These are phyloP conservation scores for Podospora pseudoanserina DNA, from an alignment of 495 filamentous ascomycete genomes.

Conservation along the genomic window DNA sequence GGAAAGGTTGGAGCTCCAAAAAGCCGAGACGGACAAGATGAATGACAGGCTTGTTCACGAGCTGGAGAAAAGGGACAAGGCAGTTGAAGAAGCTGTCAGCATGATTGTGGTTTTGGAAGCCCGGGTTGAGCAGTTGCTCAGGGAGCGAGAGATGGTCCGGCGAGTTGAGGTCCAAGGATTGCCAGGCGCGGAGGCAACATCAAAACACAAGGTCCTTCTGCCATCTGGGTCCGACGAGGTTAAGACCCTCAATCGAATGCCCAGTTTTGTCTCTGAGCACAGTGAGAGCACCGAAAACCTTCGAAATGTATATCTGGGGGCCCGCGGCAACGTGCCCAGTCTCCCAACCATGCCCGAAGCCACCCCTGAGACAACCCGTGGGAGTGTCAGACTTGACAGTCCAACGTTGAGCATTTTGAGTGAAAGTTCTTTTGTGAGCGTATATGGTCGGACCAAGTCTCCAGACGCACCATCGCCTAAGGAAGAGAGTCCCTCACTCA, in stretches of 20 bases:
- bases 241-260: slow-evolving; percentile 48
- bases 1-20: slow-evolving; percentile 54
- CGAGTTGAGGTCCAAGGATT: slow-evolving; percentile 34
- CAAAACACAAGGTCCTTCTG: slow-evolving; percentile 24
- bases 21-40: slow-evolving; percentile 51
- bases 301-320: slow-evolving; percentile 58
- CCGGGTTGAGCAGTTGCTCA: slow-evolving; percentile 54
- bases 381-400: slow-evolving; percentile 44
- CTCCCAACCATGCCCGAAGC: slow-evolving; percentile 37
- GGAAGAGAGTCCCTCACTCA: slow-evolving; percentile 20
- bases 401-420: slow-evolving; percentile 73
- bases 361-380: slow-evolving; percentile 31
- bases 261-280: slow-evolving; percentile 63
- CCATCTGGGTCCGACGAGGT: slow-evolving; percentile 19
- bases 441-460: slow-evolving; percentile 51
- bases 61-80: slow-evolving; percentile 71
- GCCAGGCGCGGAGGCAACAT: slow-evolving; percentile 22
- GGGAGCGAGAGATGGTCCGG: slow-evolving; percentile 42
- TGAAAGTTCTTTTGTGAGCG: slow-evolving; percentile 71
- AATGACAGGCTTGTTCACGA: slow-evolving; percentile 68
- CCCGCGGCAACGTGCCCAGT: slow-evolving; percentile 39
- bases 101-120: slow-evolving; percentile 75
- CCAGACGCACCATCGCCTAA: slow-evolving; percentile 25
- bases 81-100: slow-evolving; percentile 75
- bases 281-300: slow-evolving; percentile 62